phyloP scores from a whole-genome alignment of 768 basidiomycete species.

The Trametes meyenii region DNA sequence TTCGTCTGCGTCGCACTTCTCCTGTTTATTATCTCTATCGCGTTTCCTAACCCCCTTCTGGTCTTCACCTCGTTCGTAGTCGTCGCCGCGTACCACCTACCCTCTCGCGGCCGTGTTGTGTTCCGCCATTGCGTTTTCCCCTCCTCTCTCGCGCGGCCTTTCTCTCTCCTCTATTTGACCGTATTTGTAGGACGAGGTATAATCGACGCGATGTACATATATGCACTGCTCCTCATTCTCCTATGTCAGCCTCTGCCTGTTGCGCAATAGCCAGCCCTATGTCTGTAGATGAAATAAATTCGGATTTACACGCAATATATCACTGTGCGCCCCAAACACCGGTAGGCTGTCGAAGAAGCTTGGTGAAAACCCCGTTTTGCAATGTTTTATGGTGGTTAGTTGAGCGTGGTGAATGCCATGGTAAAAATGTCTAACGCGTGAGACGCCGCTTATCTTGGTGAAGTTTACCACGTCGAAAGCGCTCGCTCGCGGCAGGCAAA shows the following conservation, averaged over 20 bases:
- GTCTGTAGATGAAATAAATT: not conserved
- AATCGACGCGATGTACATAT: conserved; percentile 30
- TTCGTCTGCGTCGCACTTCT: conserved; percentile 16
- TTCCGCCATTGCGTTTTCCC: not conserved
- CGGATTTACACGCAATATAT: too few relatives aligned
- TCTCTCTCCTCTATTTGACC: not conserved
- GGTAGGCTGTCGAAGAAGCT: too few relatives aligned
- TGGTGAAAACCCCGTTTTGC: too few relatives aligned
- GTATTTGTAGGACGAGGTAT: conserved; percentile 26
- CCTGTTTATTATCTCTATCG: conserved; percentile 18
- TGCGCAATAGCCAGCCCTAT: not conserved
- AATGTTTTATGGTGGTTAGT: too few relatives aligned
- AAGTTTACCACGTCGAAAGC: too few relatives aligned
- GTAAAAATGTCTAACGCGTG: too few relatives aligned
- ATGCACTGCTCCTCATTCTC: not conserved
- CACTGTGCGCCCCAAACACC: too few relatives aligned
- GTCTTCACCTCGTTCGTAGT: not conserved
- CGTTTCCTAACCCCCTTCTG: not conserved
- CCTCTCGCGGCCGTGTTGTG: conserved; percentile 3
- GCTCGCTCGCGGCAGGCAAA: too few relatives aligned
- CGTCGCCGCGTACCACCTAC: not conserved
- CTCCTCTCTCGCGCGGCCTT: not conserved
- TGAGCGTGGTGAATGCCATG: too few relatives aligned
- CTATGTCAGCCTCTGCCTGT: not conserved
- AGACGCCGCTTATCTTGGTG: too few relatives aligned